These are phyloP conservation scores for Pythium brachiatum DNA, from an alignment of 352 stramenopile species.

Conservation along the genomic window DNA sequence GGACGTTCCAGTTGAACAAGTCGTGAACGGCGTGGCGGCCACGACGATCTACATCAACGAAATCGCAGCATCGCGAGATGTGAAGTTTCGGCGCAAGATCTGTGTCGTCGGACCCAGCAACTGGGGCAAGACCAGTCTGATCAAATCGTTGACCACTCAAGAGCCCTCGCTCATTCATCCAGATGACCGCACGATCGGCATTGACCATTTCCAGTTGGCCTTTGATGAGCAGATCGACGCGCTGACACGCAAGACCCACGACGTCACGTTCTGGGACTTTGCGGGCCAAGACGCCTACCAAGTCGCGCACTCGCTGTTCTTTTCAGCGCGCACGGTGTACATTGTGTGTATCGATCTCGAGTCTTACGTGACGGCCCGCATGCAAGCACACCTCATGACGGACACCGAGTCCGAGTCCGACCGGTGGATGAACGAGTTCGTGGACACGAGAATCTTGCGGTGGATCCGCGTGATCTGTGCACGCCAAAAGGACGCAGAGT, in stretches of 20 bases:
- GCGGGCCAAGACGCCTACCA: conserved; percentile 12
- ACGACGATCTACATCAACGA: neutral
- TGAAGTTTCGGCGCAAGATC: conserved; percentile 15
- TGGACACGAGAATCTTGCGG: neutral
- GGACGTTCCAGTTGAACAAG: neutral
- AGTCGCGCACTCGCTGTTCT: conserved; percentile 16
- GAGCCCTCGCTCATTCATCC: neutral
- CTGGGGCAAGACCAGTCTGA: conserved; percentile 32
- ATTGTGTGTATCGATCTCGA: conserved; percentile 19
- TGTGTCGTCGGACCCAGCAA: conserved; percentile 28
- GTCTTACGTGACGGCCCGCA: neutral
- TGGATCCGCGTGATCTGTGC: conserved; percentile 17
- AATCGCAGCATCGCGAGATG: neutral
- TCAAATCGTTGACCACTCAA: conserved; percentile 24
- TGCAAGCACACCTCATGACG: neutral
- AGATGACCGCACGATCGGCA: conserved; percentile 28
- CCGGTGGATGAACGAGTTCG: conserved; percentile 3
- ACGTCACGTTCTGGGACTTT: conserved; percentile 22
- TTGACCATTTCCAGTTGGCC: conserved; percentile 24
- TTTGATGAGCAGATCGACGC: neutral
- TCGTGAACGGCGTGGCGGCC: neutral
- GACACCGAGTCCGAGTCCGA: neutral
- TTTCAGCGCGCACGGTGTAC: conserved; percentile 8
- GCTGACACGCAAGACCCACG: neutral
- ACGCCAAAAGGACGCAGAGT: conserved; percentile 10